Evolutionary conservation across 768 basidiomycete species (phyloP).

Genomic region (Tulasnella sp.): DNA sequence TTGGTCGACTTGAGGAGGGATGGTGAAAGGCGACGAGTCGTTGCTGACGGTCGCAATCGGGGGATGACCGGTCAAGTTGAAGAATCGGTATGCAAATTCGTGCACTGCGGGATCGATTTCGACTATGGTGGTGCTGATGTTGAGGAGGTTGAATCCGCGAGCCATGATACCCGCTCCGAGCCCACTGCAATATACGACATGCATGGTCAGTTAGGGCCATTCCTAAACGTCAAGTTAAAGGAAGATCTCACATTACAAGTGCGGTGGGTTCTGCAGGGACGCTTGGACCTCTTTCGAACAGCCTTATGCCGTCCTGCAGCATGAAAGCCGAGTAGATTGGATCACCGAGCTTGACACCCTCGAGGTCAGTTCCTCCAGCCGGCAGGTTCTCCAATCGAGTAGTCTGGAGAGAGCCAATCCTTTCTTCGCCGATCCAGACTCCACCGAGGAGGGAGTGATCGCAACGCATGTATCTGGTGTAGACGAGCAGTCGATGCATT

Average conservation of each 20-base stretch:
- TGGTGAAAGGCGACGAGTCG: neutral
- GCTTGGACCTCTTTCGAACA: conserved; percentile 40
- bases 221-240: conserved; percentile 10
- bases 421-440: conserved; percentile 58
- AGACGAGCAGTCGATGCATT: too few relatives aligned
- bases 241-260: conserved; percentile 51
- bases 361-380: conserved; percentile 40
- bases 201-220: conserved; percentile 15
- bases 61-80: conserved; percentile 52
- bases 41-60: neutral
- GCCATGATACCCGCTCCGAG: conserved; percentile 79
- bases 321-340: conserved; percentile 78
- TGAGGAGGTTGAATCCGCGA: conserved; percentile 56
- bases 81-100: conserved; percentile 63
- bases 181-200: conserved; percentile 41
- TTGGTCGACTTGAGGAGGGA: neutral
- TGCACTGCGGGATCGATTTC: conserved; percentile 93
- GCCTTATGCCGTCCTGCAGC: conserved; percentile 71
- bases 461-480: conserved; percentile 37
- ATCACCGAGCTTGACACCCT: conserved; percentile 41
- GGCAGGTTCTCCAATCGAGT: conserved; percentile 30
- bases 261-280: conserved; percentile 37
- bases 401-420: neutral
- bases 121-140: conserved; percentile 65
- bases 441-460: conserved; percentile 51